These are phyloP conservation scores for Quercus aquifolioides DNA, from an alignment of 306 rosid genomes.

Conservation along the genomic window DNA sequence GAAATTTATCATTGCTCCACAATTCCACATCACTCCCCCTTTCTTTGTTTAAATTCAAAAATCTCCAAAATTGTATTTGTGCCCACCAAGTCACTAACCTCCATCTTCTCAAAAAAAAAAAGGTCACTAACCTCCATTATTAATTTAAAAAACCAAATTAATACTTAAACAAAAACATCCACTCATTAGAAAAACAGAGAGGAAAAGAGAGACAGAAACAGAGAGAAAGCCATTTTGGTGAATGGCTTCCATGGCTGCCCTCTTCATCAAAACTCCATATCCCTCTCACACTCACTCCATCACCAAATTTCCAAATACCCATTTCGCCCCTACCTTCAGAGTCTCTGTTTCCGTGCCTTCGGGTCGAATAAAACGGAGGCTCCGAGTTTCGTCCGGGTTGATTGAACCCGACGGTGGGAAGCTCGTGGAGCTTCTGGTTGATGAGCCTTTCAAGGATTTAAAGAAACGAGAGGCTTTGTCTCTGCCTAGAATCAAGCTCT, in stretches of 20 bases:
- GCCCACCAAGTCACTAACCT: background rate
- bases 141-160: background rate
- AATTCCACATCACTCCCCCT: background rate
- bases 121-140: background rate
- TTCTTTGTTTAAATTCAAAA: background rate
- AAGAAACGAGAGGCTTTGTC: slow-evolving; percentile 64
- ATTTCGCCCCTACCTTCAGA: slow-evolving; percentile 37
- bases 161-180: background rate
- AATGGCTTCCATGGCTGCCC: slow-evolving; percentile 93
- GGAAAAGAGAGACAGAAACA: too few species aligned
- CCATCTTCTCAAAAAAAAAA: too few species aligned
- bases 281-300: slow-evolving; percentile 30
- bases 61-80: too few species aligned
- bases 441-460: slow-evolving; percentile 39
- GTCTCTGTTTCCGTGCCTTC: slow-evolving; percentile 18
- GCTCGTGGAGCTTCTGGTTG: slow-evolving; percentile 74
- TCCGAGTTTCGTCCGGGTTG: slow-evolving; percentile 60
- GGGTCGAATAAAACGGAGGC: slow-evolving; percentile 15
- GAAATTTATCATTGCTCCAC: too few species aligned
- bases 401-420: slow-evolving; percentile 96
- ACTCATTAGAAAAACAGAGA: too few species aligned
- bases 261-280: slow-evolving; percentile 44
- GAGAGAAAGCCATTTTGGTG: slow-evolving; percentile 16
- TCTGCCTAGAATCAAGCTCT: slow-evolving; percentile 63
- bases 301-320: slow-evolving; percentile 35